Conservation (phyloP, 2,329 filamentous ascomycete genomes). For the Cadophora malorum region DNA sequence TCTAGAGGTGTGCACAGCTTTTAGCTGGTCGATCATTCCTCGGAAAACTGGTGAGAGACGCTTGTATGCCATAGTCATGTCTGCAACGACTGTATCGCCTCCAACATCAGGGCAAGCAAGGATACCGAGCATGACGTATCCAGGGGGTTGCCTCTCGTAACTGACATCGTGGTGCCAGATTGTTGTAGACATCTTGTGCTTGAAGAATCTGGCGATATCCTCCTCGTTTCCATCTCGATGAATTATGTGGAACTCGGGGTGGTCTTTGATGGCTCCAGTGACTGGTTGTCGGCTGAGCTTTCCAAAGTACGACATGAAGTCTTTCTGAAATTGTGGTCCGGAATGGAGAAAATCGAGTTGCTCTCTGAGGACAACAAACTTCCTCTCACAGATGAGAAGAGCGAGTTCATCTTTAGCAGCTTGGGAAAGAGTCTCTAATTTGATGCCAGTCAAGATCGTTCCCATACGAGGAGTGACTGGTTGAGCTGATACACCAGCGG, state of each 20-base stretch:
- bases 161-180: constrained; percentile 75
- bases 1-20: constrained; percentile 67
- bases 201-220: constrained; percentile 64
- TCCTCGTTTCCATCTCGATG: constrained; percentile 66
- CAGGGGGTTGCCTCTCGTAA: constrained; percentile 73
- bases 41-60: constrained; percentile 46
- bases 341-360: constrained; percentile 57
- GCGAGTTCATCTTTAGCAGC: constrained; percentile 51
- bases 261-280: constrained; percentile 67
- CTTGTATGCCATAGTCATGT: constrained; percentile 69
- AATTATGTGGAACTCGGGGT: constrained; percentile 70
- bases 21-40: constrained; percentile 59
- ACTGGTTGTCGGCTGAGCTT: constrained; percentile 74
- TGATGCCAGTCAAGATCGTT: constrained; percentile 50
- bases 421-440: constrained; percentile 47
- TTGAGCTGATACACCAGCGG: constrained; percentile 65
- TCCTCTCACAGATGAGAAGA: constrained; percentile 50
- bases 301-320: constrained; percentile 66
- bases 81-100: constrained; percentile 76
- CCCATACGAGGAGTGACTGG: constrained; percentile 56
- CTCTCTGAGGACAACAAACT: constrained; percentile 57
- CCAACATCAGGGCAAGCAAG: constrained; percentile 60
- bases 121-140: constrained; percentile 66
- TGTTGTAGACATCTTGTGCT: constrained; percentile 66
- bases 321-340: constrained; percentile 66